These are phyloP conservation scores for Sugiyamaella japonica DNA, from an alignment of 1,139 yeast genomes.

Conservation along the genomic window DNA sequence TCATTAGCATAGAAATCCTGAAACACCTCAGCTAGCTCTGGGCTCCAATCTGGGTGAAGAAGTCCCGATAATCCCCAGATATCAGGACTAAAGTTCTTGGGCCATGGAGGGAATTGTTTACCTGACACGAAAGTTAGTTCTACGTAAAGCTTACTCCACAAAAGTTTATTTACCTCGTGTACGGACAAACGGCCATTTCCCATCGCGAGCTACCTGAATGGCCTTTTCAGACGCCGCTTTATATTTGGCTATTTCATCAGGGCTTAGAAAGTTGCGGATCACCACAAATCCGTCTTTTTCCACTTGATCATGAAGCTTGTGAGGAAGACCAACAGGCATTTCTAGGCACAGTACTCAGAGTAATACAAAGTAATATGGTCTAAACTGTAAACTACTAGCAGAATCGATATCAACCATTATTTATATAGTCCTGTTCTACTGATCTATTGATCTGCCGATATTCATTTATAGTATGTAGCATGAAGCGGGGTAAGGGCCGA, in stretches of 20 bases:
- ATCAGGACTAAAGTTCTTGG: slow-evolving; percentile 53
- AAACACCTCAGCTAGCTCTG: slow-evolving; percentile 40
- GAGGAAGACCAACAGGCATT: slow-evolving; percentile 8
- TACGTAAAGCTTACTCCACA: no score
- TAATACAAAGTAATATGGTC: background rate
- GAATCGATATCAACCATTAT: no score
- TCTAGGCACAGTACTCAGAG: background rate
- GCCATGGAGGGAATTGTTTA: slow-evolving; percentile 64
- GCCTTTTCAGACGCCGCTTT: slow-evolving; percentile 46
- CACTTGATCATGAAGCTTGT: slow-evolving; percentile 42
- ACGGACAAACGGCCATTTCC: slow-evolving; percentile 55
- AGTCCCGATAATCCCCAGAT: slow-evolving; percentile 59
- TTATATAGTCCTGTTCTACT: no score
- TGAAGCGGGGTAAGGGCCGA: background rate
- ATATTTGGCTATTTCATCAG: slow-evolving; percentile 47
- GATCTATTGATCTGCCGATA: no score
- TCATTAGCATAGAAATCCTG: slow-evolving; percentile 50
- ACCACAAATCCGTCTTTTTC: slow-evolving; percentile 50
- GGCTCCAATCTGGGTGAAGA: slow-evolving; percentile 52
- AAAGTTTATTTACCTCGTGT: slow-evolving; percentile 43
- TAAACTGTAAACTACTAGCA: background rate
- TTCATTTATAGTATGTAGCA: no score
- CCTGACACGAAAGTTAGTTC: slow-evolving; percentile 5
- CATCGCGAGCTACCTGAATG: slow-evolving; percentile 51
- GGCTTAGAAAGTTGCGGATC: slow-evolving; percentile 46